Percentiles rank a stretch among this genome's conserved stretches.
These are phyloP conservation scores for Cerrena zonata DNA, from an alignment of 1,284 basidiomycete species.

Conservation along the genomic window DNA sequence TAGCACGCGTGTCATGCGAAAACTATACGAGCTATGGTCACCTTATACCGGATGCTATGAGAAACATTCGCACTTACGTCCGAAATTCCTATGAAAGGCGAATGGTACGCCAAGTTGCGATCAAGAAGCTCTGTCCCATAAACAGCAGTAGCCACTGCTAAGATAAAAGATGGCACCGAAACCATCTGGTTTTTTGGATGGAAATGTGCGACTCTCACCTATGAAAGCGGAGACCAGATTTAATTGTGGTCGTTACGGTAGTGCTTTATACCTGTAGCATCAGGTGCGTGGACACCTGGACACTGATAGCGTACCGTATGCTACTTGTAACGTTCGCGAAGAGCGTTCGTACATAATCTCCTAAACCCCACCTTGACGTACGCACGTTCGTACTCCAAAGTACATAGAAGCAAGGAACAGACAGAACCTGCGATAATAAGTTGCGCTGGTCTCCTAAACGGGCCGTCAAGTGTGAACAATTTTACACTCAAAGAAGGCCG, in stretches of 20 bases:
- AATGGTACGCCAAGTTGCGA: slow-evolving; percentile 43
- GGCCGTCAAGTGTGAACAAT: no score
- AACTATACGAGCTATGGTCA: slow-evolving; percentile 27
- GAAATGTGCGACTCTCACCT: background rate
- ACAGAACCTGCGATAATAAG: no score
- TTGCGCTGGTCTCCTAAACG: no score
- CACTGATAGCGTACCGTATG: background rate
- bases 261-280: background rate
- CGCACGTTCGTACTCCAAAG: background rate
- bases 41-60: background rate
- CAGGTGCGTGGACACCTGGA: background rate
- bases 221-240: background rate
- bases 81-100: slow-evolving; percentile 40
- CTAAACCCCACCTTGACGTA: background rate
- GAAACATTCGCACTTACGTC: slow-evolving; percentile 27
- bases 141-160: slow-evolving; percentile 13
- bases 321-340: slow-evolving; percentile 1
- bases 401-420: no score
- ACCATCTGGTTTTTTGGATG: background rate
- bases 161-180: slow-evolving; percentile 5
- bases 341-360: background rate
- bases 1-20: slow-evolving; percentile 33
- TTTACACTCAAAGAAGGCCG: no score
- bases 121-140: slow-evolving; percentile 33
- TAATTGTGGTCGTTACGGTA: slow-evolving; percentile 1